These are phyloP conservation scores for Glycyrrhiza uralensis DNA, from an alignment of 306 rosid genomes.

Conservation along the genomic window DNA sequence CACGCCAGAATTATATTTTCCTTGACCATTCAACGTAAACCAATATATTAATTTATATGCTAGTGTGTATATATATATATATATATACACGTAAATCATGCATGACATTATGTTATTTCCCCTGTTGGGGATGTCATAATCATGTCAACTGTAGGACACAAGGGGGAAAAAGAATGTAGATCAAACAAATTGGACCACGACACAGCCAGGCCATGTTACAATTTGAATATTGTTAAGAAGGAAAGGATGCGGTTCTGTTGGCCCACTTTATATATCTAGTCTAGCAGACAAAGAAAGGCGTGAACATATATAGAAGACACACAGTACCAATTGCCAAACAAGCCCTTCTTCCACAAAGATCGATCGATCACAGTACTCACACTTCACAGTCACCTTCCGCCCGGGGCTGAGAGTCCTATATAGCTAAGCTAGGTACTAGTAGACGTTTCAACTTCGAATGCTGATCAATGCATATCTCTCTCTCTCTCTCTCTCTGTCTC, in stretches of 20 bases:
- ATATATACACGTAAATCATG: slow-evolving; percentile 18
- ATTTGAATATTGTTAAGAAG: not conserved
- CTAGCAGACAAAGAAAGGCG: slow-evolving; percentile 13
- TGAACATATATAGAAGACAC: not conserved
- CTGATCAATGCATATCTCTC: slow-evolving; percentile 19
- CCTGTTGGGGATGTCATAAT: not conserved
- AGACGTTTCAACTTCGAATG: slow-evolving; percentile 46
- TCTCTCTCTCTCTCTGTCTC: not conserved
- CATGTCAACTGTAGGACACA: slow-evolving; percentile 10
- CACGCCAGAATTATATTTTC: slow-evolving; percentile 22
- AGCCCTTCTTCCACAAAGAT: too few relatives aligned
- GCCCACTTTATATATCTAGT: not conserved
- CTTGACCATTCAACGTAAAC: not conserved
- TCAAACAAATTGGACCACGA: slow-evolving; percentile 14
- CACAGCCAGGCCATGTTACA: not conserved
- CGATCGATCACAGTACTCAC: too few relatives aligned
- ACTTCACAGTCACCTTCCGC: too few relatives aligned
- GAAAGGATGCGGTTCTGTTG: slow-evolving; percentile 2
- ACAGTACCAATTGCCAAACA: slow-evolving; percentile 15
- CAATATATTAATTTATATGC: not conserved
- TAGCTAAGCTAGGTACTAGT: not conserved
- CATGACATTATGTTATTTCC: not conserved
- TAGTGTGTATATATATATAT: too few relatives aligned
- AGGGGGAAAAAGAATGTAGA: not conserved
- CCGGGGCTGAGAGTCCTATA: not conserved